A percentile compares a stretch with the other conserved stretches of the same genome.
Conservation (phyloP, 2,329 filamentous ascomycete species). For the Claviceps lovelessii region DNA sequence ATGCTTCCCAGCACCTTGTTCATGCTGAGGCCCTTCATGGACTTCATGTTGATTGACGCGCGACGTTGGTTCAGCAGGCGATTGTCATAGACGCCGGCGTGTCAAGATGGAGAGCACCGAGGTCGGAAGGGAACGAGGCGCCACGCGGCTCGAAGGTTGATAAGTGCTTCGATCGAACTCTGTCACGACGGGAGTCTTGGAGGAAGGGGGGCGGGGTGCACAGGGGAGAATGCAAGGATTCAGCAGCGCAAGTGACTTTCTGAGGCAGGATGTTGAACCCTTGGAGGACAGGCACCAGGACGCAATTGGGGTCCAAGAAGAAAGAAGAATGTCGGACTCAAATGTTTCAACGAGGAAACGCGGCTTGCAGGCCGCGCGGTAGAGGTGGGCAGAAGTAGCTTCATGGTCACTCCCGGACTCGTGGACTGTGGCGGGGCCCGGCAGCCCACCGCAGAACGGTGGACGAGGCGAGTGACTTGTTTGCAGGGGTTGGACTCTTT, state of each 20-base stretch:
- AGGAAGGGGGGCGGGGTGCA: no score
- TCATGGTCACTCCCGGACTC: no score
- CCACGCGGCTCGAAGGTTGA: neutral
- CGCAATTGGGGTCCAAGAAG: neutral
- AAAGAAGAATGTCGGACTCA: neutral
- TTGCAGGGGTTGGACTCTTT: no score
- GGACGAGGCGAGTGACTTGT: no score
- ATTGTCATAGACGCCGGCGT: neutral
- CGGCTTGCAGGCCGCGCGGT: neutral
- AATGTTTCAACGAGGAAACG: neutral
- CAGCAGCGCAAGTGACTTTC: neutral
- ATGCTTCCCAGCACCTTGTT: constrained; percentile 43
- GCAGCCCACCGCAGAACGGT: no score
- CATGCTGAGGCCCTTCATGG: constrained; percentile 40
- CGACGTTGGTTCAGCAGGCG: neutral
- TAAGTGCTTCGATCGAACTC: neutral
- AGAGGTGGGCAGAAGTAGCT: neutral
- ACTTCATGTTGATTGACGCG: constrained; percentile 19
- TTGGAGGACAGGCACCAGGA: neutral
- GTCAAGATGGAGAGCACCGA: neutral
- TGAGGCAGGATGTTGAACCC: neutral
- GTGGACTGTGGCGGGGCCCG: no score
- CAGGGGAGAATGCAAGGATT: neutral
- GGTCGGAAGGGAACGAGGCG: neutral
- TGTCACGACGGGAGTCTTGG: neutral